Conservation (phyloP, 1,284 basidiomycete genomes). For the Anthracocystis panici-leucophaei region DNA sequence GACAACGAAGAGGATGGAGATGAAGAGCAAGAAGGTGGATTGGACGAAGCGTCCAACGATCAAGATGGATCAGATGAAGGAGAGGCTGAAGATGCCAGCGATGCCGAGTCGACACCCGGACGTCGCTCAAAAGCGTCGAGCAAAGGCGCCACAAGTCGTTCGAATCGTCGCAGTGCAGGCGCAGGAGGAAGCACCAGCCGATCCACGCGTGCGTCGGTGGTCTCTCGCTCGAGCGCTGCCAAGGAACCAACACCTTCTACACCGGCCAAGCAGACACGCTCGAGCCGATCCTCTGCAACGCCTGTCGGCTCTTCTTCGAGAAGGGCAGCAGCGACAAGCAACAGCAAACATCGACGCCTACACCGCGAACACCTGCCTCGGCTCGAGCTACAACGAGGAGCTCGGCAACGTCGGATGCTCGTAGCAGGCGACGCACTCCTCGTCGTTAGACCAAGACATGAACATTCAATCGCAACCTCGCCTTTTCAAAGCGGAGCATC, state of each 20-base stretch:
- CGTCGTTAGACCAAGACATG: conserved; percentile 20
- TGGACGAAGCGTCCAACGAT: conserved; percentile 32
- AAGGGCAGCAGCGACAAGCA: conserved; percentile 41
- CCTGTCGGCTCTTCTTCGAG: conserved; percentile 22
- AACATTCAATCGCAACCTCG: background rate
- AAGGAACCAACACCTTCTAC: conserved; percentile 30
- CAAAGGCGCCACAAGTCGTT: conserved; percentile 16
- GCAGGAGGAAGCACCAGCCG: conserved; percentile 13
- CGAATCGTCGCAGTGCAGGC: conserved; percentile 12
- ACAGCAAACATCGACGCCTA: conserved; percentile 20
- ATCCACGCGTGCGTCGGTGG: conserved; percentile 36
- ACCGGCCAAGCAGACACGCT: conserved; percentile 38
- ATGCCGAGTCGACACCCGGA: conserved; percentile 13
- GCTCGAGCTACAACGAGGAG: conserved; percentile 39
- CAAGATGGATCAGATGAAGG: conserved; percentile 26
- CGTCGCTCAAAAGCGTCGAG: conserved; percentile 13
- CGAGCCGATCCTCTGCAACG: conserved; percentile 27
- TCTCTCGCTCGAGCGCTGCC: conserved; percentile 42
- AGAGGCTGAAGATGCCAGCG: conserved; percentile 29
- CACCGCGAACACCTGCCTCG: conserved; percentile 24
- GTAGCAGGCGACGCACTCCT: conserved; percentile 43
- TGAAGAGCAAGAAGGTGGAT: conserved; percentile 30
- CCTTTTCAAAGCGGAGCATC: background rate
- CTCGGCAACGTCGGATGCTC: conserved; percentile 27
- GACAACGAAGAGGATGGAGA: conserved; percentile 16